phyloP scores from a whole-genome alignment of 371 early-diverging fungal genomes.

The Zychaea mexicana region DNA sequence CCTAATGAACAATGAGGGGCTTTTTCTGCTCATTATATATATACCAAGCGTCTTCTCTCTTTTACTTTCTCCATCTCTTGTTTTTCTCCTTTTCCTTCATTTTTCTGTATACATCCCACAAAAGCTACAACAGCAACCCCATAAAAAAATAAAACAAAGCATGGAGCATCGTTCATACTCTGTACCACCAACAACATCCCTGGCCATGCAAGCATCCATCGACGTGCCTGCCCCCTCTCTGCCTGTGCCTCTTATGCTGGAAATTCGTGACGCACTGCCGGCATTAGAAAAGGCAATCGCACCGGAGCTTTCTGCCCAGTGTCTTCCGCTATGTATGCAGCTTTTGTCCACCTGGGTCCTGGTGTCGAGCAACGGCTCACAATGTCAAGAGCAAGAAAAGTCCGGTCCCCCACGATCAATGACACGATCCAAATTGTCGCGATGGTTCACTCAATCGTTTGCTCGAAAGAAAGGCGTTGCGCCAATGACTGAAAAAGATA shows the following conservation, averaged over 20 bases:
- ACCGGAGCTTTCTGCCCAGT: not conserved
- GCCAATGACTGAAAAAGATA: slow-evolving; percentile 4
- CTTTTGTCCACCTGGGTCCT: slow-evolving; percentile 9
- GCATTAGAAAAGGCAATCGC: slow-evolving; percentile 8
- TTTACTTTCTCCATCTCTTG: not conserved
- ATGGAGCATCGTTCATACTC: slow-evolving; percentile 4
- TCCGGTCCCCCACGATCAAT: not conserved
- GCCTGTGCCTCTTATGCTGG: not conserved
- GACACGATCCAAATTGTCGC: slow-evolving; percentile 6
- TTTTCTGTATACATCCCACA: not conserved
- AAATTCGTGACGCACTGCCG: slow-evolving; percentile 10
- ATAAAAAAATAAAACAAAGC: not conserved
- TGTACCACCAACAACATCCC: not conserved
- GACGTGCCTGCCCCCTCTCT: not conserved
- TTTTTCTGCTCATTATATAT: not conserved
- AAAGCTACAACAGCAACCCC: too few species aligned
- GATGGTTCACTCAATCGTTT: slow-evolving; percentile 7
- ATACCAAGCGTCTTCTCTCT: not conserved
- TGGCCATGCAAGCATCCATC: not conserved
- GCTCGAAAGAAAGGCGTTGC: slow-evolving; percentile 5
- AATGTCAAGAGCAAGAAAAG: not conserved
- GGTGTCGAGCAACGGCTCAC: not conserved
- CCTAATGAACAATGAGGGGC: not conserved
- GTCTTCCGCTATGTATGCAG: slow-evolving; percentile 12
- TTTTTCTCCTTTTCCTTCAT: not conserved